Conservation (phyloP, 306 rosid genomes). For the Phaseolus lunatus region DNA sequence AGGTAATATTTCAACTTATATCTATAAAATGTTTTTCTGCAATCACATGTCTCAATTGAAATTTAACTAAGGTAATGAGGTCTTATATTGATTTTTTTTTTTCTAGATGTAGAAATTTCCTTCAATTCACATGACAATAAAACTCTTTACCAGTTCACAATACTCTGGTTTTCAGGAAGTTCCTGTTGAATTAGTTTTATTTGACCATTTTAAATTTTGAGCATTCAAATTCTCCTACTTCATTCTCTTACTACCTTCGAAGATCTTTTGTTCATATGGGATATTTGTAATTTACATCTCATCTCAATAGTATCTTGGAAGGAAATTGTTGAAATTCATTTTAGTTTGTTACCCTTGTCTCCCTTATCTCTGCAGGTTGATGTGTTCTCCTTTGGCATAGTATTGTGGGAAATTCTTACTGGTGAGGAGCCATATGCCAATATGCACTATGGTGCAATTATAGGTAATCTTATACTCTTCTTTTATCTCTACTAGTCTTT, state of each 20-base stretch:
- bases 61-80: conserved; percentile 14
- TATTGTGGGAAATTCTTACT: conserved; percentile 93
- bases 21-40: conserved; percentile 29
- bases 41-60: background rate
- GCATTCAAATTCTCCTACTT: conserved; percentile 6
- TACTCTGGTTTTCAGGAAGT: conserved; percentile 25
- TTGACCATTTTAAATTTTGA: conserved; percentile 5
- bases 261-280: conserved; percentile 20
- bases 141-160: conserved; percentile 11
- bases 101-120: conserved; percentile 26
- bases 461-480: conserved; percentile 57
- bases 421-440: conserved; percentile 98
- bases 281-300: conserved; percentile 21
- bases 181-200: conserved; percentile 3
- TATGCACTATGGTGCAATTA: conserved; percentile 97
- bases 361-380: conserved; percentile 69
- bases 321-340: conserved; percentile 14
- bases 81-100: conserved; percentile 17
- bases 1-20: conserved; percentile 57
- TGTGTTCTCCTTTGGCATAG: conserved; percentile 93
- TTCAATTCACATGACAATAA: background rate
- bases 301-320: background rate
- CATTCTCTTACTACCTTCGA: background rate
- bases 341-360: conserved; percentile 28
- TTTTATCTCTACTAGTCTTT: conserved; percentile 13